phyloP scores from a whole-genome alignment of 2,329 filamentous ascomycete genomes.

The Pyrenophora graminea region DNA sequence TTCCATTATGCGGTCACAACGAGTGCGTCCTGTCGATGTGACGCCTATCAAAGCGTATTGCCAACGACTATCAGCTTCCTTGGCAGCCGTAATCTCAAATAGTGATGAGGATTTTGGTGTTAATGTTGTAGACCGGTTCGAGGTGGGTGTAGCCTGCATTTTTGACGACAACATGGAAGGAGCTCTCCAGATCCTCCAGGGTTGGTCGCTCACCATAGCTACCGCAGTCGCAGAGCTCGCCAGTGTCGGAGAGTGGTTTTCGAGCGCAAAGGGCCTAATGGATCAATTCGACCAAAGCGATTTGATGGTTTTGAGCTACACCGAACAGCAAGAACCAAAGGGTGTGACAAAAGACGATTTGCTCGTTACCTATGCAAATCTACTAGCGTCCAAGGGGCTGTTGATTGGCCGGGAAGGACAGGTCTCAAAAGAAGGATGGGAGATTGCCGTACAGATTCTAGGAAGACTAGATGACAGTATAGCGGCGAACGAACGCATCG shows the following conservation, averaged over 20 bases:
- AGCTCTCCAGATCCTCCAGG: conserved; percentile 72
- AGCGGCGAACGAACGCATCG: conserved; percentile 73
- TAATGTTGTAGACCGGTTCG: conserved; percentile 73
- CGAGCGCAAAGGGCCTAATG: conserved; percentile 56
- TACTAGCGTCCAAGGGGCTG: conserved; percentile 59
- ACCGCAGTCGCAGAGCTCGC: conserved; percentile 82
- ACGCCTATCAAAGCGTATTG: conserved; percentile 70
- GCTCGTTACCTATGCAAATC: conserved; percentile 73
- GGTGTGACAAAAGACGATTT: conserved; percentile 76
- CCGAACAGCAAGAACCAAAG: conserved; percentile 31
- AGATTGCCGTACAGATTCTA: conserved; percentile 81
- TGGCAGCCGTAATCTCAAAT: conserved; percentile 67
- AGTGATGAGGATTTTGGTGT: conserved; percentile 71
- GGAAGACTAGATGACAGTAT: conserved; percentile 76
- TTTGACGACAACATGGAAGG: conserved; percentile 82
- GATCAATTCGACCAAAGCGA: conserved; percentile 80
- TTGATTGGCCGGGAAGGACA: conserved; percentile 36
- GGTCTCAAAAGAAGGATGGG: conserved; percentile 72
- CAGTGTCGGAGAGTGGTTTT: conserved; percentile 81
- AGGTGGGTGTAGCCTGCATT: conserved; percentile 79
- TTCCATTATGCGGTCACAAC: conserved; percentile 46
- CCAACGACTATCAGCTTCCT: conserved; percentile 71
- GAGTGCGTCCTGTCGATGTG: conserved; percentile 54
- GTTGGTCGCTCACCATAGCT: conserved; percentile 80
- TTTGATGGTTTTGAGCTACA: conserved; percentile 76